These are phyloP conservation scores for Citrus medica DNA, from an alignment of 345 rosid genomes.

Conservation along the genomic window DNA sequence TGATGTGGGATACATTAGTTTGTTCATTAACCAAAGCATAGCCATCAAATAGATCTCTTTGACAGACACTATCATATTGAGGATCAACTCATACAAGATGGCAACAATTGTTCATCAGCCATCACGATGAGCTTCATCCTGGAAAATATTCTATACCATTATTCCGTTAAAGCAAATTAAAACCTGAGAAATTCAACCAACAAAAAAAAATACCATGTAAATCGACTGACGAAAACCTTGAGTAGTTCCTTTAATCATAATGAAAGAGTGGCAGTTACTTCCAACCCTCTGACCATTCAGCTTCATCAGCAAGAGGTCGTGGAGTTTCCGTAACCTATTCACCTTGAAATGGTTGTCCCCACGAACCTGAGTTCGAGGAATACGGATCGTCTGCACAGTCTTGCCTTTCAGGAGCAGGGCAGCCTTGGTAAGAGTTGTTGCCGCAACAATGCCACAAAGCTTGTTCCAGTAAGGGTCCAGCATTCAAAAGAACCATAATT, in stretches of 20 bases:
- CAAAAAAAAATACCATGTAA: no score
- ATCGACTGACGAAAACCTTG: no score
- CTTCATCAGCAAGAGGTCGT: not conserved
- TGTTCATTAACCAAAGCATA: no score
- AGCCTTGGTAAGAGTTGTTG: slow-evolving; percentile 39
- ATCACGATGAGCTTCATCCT: no score
- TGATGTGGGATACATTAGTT: not conserved
- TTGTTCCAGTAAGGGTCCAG: slow-evolving; percentile 50
- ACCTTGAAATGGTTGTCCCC: not conserved
- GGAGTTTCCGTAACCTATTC: slow-evolving; percentile 1
- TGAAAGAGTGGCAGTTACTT: not conserved
- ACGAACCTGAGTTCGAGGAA: slow-evolving; percentile 1
- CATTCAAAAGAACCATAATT: not conserved
- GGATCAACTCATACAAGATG: no score
- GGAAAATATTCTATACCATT: no score
- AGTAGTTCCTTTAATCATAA: no score
- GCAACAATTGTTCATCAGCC: no score
- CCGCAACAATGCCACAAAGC: slow-evolving; percentile 42
- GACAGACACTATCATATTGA: no score
- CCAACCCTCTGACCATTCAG: slow-evolving; percentile 5
- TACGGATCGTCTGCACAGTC: not conserved
- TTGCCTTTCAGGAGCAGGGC: slow-evolving; percentile 36
- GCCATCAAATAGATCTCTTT: not conserved
- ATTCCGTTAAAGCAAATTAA: no score
- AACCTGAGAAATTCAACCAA: no score